Evolutionary conservation across 2,329 filamentous ascomycete genomes (phyloP), one percentile per base, ranked within the genome.

Genomic region (Fusarium dimerum): DNA sequence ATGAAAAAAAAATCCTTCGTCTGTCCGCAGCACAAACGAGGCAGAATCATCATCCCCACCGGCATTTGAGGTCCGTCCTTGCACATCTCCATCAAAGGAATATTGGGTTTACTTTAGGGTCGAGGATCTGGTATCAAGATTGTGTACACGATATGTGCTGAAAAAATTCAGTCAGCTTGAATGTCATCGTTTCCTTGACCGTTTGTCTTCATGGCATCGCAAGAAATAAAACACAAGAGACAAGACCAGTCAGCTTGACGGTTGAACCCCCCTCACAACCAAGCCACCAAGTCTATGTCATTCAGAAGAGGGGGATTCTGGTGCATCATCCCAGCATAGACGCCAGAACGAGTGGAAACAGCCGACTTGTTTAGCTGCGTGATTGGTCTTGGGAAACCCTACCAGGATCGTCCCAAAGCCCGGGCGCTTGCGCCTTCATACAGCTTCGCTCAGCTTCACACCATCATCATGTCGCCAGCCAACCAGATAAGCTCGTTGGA

Each of bases 361-460:
- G 59, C 59, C 62, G 61, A 68, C 61, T 47, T 47, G 48, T 40
- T 55, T 59, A 60, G 57, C 53, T 52, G 58, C 60, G 58, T 67
- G 66, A 67, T 69, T 69, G 66, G 65, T 56, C 49, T 54, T 43
- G 40, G 40, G 43, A 40, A 55, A 36, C 36, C 46, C 39, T 43
- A 54, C 56, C 39, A 56, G 59, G 61, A 51, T 54, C 46, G 43
- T 48, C 50, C 47, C 43, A 56, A 17, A 39, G 47, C 41, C 38
- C 53, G 41, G 59, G 63, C 63, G 63, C 59, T 64, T 66, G 65
- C 66, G 66, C 66, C 66, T 68, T 60, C 49, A 50, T 47, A 59
- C 52, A 48, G 52, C 47, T 52, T 57, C 52, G 46, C 48, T 44
- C 52, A 48, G 53, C 47, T 52, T 57, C 57, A 52, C 55, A 61